Evolutionary conservation across 1,284 basidiomycete genomes (phyloP).

Genomic region (Trametes sp.): DNA sequence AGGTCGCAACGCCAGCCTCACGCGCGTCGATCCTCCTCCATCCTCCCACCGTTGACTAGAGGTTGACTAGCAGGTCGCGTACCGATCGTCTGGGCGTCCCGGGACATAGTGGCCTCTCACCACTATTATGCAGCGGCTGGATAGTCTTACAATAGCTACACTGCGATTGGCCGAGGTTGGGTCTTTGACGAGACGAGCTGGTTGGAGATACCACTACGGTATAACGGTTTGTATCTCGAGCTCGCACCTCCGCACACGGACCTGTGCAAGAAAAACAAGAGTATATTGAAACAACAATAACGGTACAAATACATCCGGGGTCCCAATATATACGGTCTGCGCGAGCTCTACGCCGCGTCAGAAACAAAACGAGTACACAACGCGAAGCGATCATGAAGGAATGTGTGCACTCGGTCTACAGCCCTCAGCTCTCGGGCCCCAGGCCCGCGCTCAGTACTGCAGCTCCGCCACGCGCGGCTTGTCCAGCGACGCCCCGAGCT

Average conservation of each 20-base stretch:
- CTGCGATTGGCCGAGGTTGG: too few relatives aligned
- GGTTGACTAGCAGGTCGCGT: neutral
- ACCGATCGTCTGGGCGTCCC: neutral
- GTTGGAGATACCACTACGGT: too few relatives aligned
- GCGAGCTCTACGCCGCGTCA: neutral
- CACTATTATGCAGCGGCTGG: too few relatives aligned
- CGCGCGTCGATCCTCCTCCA: neutral
- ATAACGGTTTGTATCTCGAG: too few relatives aligned
- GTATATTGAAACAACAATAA: neutral
- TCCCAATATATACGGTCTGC: neutral
- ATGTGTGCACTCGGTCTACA: neutral
- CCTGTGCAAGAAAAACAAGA: neutral
- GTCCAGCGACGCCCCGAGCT: slow-evolving; percentile 41
- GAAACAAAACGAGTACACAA: neutral
- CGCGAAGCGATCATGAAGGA: neutral
- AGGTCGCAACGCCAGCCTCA: neutral
- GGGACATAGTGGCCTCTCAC: too few relatives aligned
- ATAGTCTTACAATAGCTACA: too few relatives aligned
- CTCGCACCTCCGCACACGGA: too few relatives aligned
- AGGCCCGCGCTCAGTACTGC: slow-evolving; percentile 18
- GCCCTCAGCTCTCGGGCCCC: neutral
- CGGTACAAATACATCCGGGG: neutral
- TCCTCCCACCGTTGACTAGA: neutral
- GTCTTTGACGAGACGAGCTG: too few relatives aligned
- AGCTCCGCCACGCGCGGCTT: slow-evolving; percentile 25